Conservation (phyloP, 305 asterid genomes). For the Fraxinus dipetala region DNA sequence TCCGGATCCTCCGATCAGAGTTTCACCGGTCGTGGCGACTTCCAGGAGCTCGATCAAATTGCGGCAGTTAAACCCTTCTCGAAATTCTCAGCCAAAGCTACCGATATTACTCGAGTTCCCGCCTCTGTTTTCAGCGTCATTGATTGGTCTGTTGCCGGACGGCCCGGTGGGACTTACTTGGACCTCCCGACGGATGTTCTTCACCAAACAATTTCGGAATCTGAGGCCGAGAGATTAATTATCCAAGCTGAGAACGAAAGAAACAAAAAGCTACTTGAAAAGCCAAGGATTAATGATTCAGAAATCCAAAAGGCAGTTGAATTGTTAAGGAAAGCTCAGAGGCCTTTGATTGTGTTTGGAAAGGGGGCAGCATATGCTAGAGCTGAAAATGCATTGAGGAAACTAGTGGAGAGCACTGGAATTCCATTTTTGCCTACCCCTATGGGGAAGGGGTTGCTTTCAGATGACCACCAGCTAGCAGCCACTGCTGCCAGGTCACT, state of each 20-base stretch:
- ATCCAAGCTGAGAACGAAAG: conserved; percentile 43
- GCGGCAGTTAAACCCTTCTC: conserved; percentile 71
- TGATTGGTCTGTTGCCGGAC: conserved; percentile 53
- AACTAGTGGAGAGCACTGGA: conserved; percentile 61
- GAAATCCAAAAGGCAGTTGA: conserved; percentile 59
- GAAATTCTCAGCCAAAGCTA: conserved; percentile 44
- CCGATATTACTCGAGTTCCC: too few relatives aligned
- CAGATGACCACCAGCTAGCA: conserved; percentile 75
- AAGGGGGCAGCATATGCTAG: conserved; percentile 79
- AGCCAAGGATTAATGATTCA: conserved; percentile 32
- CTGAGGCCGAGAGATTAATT: conserved; percentile 59
- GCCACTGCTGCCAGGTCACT: conserved; percentile 85
- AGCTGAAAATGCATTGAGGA: conserved; percentile 57
- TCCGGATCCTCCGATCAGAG: conserved; percentile 83
- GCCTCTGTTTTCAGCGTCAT: conserved; percentile 32
- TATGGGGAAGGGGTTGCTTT: conserved; percentile 78
- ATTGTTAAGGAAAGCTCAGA: conserved; percentile 59
- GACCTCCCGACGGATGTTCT: conserved; percentile 79
- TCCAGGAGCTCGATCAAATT: conserved; percentile 81
- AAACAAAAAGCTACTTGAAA: conserved; percentile 34
- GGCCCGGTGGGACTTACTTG: conserved; percentile 79
- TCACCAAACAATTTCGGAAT: conserved; percentile 48
- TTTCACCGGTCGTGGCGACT: conserved; percentile 67
- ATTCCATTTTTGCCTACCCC: conserved; percentile 88
- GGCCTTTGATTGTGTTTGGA: conserved; percentile 85